Percentiles rank a stretch among this genome's conserved stretches.
These are phyloP conservation scores for Cantharellus anzutake DNA, from an alignment of 768 basidiomycete genomes.

Conservation along the genomic window DNA sequence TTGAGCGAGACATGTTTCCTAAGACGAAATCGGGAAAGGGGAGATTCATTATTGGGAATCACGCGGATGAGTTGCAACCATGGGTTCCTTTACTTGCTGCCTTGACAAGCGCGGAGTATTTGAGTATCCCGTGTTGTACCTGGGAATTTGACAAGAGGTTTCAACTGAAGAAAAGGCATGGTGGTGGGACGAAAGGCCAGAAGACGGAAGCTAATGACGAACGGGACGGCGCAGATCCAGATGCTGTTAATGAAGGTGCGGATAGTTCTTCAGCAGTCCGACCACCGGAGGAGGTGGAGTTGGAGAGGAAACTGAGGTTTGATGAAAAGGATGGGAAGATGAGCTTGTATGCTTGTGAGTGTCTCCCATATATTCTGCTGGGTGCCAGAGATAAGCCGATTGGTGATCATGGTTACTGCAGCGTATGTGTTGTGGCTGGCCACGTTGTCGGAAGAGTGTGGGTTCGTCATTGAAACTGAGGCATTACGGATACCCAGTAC, in stretches of 20 bases:
- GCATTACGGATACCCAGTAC: slow-evolving; percentile 80
- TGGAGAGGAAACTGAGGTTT: not conserved
- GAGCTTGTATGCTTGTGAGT: not conserved
- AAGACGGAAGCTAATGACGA: slow-evolving; percentile 24
- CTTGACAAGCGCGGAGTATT: slow-evolving; percentile 15
- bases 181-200: slow-evolving; percentile 36
- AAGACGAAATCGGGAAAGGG: slow-evolving; percentile 20
- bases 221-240: not conserved
- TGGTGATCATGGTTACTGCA: slow-evolving; percentile 10
- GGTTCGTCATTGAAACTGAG: slow-evolving; percentile 80
- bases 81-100: slow-evolving; percentile 79
- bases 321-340: not conserved
- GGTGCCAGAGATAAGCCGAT: too few relatives aligned
- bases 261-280: not conserved
- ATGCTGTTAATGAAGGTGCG: not conserved
- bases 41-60: slow-evolving; percentile 78
- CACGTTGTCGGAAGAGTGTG: slow-evolving; percentile 45
- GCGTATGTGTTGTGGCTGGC: slow-evolving; percentile 81
- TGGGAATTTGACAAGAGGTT: slow-evolving; percentile 58
- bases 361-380: not conserved
- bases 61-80: slow-evolving; percentile 90
- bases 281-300: not conserved
- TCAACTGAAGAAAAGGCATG: slow-evolving; percentile 19
- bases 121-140: slow-evolving; percentile 75
- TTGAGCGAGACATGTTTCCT: not conserved